Percentiles rank a stretch among this genome's conserved stretches.
These are phyloP conservation scores for Carnegiea gigantea DNA, from an alignment of 179 eudicot genomes.

Conservation along the genomic window DNA sequence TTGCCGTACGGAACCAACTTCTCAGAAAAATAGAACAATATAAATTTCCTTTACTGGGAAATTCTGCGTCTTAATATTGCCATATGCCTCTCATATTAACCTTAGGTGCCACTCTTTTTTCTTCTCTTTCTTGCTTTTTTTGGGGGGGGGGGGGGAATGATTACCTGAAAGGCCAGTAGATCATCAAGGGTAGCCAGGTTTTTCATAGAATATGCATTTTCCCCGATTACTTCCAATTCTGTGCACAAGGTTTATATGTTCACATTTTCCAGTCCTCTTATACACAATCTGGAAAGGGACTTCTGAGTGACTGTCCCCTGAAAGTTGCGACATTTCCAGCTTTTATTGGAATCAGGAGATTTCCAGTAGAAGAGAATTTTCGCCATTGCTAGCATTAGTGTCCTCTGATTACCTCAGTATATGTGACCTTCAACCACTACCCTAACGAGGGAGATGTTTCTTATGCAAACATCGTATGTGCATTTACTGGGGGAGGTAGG, in stretches of 20 bases:
- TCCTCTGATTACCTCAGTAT: not conserved
- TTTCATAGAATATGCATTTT: not conserved
- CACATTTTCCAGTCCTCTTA: too few relatives aligned
- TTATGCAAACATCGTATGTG: not conserved
- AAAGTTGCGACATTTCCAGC: not conserved
- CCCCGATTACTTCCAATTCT: not conserved
- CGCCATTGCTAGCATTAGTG: not conserved
- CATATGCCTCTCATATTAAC: not conserved
- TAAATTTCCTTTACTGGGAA: not conserved
- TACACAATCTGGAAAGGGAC: not conserved
- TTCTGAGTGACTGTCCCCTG: not conserved
- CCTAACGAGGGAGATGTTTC: not conserved
- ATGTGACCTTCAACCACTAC: not conserved
- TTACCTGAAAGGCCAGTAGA: too few relatives aligned
- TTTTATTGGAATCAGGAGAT: not conserved
- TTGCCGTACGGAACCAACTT: too few relatives aligned
- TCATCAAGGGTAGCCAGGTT: not conserved
- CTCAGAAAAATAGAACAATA: too few relatives aligned
- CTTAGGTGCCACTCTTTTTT: not conserved
- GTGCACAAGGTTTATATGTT: not conserved
- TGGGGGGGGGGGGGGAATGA: not conserved
- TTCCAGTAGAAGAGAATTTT: not conserved
- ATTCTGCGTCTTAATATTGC: not conserved
- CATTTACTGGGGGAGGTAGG: not conserved
- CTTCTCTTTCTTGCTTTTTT: not conserved